Evolutionary conservation across 2,329 filamentous ascomycete species (phyloP), one percentile per base, ranked within the genome.

Genomic region (Penicillium sp.): DNA sequence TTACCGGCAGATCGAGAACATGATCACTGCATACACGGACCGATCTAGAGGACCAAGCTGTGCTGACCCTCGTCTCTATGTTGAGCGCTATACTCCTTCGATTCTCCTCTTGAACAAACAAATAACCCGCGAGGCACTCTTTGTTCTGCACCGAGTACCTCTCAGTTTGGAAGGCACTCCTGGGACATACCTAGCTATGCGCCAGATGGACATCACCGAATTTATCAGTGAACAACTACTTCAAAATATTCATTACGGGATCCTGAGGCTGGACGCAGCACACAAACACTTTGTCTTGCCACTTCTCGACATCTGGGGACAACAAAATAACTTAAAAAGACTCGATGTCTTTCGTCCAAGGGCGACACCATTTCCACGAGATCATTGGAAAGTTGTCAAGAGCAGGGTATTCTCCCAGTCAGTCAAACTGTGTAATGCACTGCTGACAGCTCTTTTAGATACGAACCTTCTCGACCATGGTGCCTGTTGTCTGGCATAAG

Each of bases 121-220:
- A 37, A 59, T 62, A 19, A 59, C 56, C 2, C 38, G 25, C 14
- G 60, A 62, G 33, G 60, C 60, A 1, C 60, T 62, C 6, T 28
- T 59, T 40, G 53, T 59, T 28, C 22, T 62, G 6, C 55, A 62
- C 42, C 55, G 45, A 38, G 57, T 62, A 48, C 60, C 60, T 3
- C 56, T 62, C 35, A 57, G 30, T 28, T 40, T 62, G 16, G 40
- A 54, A 25, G 57, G 57, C 5, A 52, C 60, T 1, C 60, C 60
- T 5, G 42, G 40, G 11, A 56, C 56, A 33, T 57, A 56, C 33
- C 55, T 62, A 14, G 38, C 57, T 2, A 62, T 59, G 48, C 57
- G 52, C 33, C 53, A 57, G 13, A 56, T 62, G 52, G 57, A 62
- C 43, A 62, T 62, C 26, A 62, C 60, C 14, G 60, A 62, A 35